Evolutionary conservation across 2,329 filamentous ascomycete species (phyloP), one percentile per base, ranked within the genome.

Genomic region (Colletotrichum cordylinicola): DNA sequence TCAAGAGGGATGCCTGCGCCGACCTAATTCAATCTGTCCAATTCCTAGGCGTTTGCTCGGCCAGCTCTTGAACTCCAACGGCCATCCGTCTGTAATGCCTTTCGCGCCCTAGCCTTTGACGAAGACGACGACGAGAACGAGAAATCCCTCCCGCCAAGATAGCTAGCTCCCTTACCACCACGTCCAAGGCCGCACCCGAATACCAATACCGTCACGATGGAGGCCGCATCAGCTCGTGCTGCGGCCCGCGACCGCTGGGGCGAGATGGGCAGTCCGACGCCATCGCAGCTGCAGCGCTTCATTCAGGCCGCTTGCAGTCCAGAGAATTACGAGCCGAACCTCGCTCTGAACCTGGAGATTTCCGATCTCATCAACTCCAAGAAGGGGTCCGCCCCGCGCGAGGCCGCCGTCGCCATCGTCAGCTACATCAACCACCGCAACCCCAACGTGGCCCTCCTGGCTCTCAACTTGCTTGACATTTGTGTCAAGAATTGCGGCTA

Each of bases 401-500:
- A 99, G 90, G 96, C 96, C 65, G 96, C 96, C 77, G 92, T 98
- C 78, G 93, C 96, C 78, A 98, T 98, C 79, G 96, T 98, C 81
- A 94, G 94, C 86, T 96, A 96, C 83, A 93, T 98, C 89, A 99
- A 99, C 87, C 95, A 98, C 85, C 95, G 97, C 84, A 99, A 98
- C 84, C 94, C 96, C 76, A 98, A 98, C 85, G 95, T 99, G 79
- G 94, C 96, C 77, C 88, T 99, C 79, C 91, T 98, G 75, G 96
- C 97, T 75, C 90, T 98, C 82, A 93, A 93, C 87, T 92, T 99
- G 79, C 94, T 99, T 83, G 97, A 99, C 84, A 98, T 98, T 78
- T 98, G 97, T 86, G 97, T 98, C 86, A 99, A 99, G 89, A 99
- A 99, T 87, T 99, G 97, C 90, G 97, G 97, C 81, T 99, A 99